phyloP scores from a whole-genome alignment of 805 yeast species.

The Maudiozyma pseudohumilis region DNA sequence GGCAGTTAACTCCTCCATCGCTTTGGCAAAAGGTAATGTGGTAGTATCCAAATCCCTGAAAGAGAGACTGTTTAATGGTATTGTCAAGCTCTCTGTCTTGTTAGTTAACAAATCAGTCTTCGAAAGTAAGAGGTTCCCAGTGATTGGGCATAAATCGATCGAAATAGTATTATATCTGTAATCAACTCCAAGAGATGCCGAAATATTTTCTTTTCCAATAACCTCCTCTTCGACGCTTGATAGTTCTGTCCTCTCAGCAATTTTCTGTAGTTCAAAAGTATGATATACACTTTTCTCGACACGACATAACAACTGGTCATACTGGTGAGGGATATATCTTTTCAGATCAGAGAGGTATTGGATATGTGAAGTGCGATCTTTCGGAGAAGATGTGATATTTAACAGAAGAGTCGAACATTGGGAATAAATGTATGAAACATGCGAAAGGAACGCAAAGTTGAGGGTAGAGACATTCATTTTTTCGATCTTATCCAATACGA shows the following conservation, averaged over 20 bases:
- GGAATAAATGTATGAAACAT: slow-evolving; percentile 17
- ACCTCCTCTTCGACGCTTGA: no score
- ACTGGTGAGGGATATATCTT: slow-evolving; percentile 15
- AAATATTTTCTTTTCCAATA: no score
- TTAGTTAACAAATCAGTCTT: slow-evolving; percentile 29
- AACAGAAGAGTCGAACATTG: slow-evolving; percentile 14
- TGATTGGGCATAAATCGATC: slow-evolving; percentile 47
- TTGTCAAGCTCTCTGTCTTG: slow-evolving; percentile 39
- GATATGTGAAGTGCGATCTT: slow-evolving; percentile 4
- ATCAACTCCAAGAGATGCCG: not conserved
- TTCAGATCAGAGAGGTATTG: slow-evolving; percentile 16
- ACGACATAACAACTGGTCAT: slow-evolving; percentile 14
- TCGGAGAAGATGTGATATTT: slow-evolving; percentile 7
- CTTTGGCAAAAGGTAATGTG: slow-evolving; percentile 36
- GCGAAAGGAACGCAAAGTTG: slow-evolving; percentile 12
- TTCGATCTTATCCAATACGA: slow-evolving; percentile 11
- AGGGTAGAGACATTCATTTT: slow-evolving; percentile 8
- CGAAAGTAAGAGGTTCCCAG: slow-evolving; percentile 50
- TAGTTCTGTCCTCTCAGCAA: slow-evolving; percentile 3
- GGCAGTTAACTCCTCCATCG: slow-evolving; percentile 34
- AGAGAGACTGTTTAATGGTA: slow-evolving; percentile 49
- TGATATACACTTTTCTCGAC: slow-evolving; percentile 12
- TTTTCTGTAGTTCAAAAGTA: slow-evolving; percentile 2
- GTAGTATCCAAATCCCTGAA: slow-evolving; percentile 37
- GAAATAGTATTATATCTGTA: slow-evolving; percentile 34